Conservation (phyloP, 176 grass and related monocot species). For the Ensete ventricosum region DNA sequence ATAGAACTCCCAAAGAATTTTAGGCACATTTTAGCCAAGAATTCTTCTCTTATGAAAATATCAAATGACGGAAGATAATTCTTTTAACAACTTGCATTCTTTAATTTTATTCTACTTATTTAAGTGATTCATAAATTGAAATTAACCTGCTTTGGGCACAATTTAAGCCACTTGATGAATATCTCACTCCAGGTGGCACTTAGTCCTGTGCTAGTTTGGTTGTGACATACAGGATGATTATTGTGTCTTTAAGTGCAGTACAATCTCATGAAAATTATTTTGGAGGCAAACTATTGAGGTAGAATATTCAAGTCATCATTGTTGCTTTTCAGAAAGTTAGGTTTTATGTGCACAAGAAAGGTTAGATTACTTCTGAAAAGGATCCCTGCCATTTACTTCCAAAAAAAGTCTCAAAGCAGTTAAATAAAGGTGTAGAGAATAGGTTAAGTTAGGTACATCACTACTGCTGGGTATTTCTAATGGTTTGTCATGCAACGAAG, state of each 20-base stretch:
- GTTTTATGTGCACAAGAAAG: neutral
- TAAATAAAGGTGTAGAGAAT: neutral
- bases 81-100: too few species aligned
- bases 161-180: neutral
- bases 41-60: neutral
- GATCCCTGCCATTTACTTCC: neutral
- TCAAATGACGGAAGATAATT: too few species aligned
- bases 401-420: neutral
- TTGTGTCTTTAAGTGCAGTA: neutral
- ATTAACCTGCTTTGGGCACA: neutral
- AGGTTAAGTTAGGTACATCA: neutral
- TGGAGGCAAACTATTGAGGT: neutral
- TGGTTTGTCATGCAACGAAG: too few species aligned
- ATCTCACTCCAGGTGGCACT: neutral
- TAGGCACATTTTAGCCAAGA: neutral
- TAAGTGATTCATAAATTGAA: neutral
- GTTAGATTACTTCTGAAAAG: neutral
- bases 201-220: neutral
- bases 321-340: too few species aligned
- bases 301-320: neutral
- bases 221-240: neutral
- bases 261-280: neutral
- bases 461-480: too few species aligned
- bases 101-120: neutral
- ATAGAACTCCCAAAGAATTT: neutral